These are phyloP conservation scores for Chimonanthus salicifolius DNA, from an alignment of 164 flowering plant genomes.

Conservation along the genomic window DNA sequence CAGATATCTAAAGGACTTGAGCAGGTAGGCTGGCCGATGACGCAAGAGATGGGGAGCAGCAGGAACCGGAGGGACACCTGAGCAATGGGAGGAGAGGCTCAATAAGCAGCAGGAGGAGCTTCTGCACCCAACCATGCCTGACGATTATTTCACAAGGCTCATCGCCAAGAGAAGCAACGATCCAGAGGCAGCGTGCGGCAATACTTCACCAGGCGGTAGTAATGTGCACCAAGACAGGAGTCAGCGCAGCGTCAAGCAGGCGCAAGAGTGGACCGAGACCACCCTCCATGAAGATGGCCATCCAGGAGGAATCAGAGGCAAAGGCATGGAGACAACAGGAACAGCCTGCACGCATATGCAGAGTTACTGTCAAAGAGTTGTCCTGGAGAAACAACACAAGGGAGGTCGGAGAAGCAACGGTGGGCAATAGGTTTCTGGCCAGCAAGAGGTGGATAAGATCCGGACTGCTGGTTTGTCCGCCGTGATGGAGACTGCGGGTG, in stretches of 20 bases:
- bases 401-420: no score
- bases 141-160: slow-evolving; percentile 34
- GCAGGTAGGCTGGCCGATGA: no score
- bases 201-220: slow-evolving; percentile 62
- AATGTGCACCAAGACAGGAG: slow-evolving; percentile 47
- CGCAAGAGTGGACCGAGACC: slow-evolving; percentile 67
- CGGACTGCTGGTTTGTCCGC: no score
- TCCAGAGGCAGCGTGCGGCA: slow-evolving; percentile 42
- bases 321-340: slow-evolving; percentile 38
- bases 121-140: slow-evolving; percentile 45
- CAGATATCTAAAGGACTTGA: no score
- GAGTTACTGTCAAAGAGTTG: no score
- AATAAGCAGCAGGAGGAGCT: slow-evolving; percentile 38
- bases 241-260: slow-evolving; percentile 53
- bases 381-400: no score
- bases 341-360: slow-evolving; percentile 51
- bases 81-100: slow-evolving; percentile 31
- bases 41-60: no score
- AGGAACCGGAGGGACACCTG: neutral
- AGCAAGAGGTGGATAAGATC: no score
- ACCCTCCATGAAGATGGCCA: slow-evolving; percentile 61
- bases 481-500: no score
- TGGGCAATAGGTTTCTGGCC: no score
- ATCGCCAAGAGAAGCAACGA: slow-evolving; percentile 49
- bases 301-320: slow-evolving; percentile 35